Evolutionary conservation across 2,329 filamentous ascomycete species (phyloP), one percentile per base, ranked within the genome.

Genomic region (Epichloe gansuensis): DNA sequence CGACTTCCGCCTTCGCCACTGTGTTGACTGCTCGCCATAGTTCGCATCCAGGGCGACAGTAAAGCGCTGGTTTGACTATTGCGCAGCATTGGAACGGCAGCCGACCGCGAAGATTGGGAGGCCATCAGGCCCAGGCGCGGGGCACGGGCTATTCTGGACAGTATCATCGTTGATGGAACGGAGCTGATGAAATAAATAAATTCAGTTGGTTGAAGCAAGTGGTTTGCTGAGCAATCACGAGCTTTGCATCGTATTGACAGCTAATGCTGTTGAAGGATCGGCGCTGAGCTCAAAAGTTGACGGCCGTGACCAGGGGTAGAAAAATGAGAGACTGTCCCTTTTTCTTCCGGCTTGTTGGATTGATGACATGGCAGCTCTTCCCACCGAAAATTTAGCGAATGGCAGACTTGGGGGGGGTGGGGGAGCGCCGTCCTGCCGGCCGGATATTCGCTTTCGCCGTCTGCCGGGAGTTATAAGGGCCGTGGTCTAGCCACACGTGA

Each of bases 91-190:
- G 64, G 54, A 9, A 59, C 52, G 50, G 59, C 56, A 50, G 58
- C 58, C 31, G 60, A 59, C 48, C 57, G 58, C 47, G 64, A 57
- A 44, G 63, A 54, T 46, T 60, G 63, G 51, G 61, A 58, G 47
- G 62, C 59, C 54, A 59, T 57, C 59, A 62, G 59, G 58, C 62
- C 65, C 59, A 67, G 59, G 57, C 64, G 59, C 53, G 65, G 60
- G 53, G 63, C 62, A 55, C 61, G 61, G 57, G 61, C 64, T 57
- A 64, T 57, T 63, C 62, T 57, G 31, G 63, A 66, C 61, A 73
- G 55, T 57, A 78, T 78, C 65, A 62, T 57, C 61, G 35, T 21
- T 42, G 42, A 34, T 23, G 36, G 43, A 13, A 21, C 17, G 13
- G 13, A 35, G 21, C 25, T 25, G 35, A 41, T 40, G 51, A 27